A percentile compares a stretch with the other conserved stretches of the same genome.
phyloP scores from a whole-genome alignment of 306 rosid genomes.

The Lupinus albus region DNA sequence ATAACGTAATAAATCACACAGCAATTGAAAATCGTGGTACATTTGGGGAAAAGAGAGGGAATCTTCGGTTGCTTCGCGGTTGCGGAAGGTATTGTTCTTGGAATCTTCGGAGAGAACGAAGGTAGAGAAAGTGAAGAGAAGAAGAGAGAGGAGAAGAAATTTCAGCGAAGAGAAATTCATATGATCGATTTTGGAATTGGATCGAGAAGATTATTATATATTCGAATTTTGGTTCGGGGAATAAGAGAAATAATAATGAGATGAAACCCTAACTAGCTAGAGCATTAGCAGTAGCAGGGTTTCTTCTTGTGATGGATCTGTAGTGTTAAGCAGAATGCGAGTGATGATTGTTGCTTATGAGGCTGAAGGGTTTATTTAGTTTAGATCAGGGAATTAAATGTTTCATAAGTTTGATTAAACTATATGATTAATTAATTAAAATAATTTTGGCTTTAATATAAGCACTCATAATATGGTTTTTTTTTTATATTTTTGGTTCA shows the following conservation, averaged over 20 bases:
- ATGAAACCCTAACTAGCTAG: constrained; percentile 46
- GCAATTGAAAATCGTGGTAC: constrained; percentile 42
- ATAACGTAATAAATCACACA: not conserved
- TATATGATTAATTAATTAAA: no score
- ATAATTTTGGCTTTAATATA: no score
- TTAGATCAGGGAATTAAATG: no score
- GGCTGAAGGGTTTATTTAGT: not conserved
- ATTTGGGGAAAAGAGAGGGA: constrained; percentile 75
- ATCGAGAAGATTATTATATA: not conserved
- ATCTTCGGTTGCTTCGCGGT: constrained; percentile 90
- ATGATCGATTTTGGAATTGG: constrained; percentile 38
- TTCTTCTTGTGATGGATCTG: constrained; percentile 10
- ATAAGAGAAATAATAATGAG: not conserved
- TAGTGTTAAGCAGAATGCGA: no score
- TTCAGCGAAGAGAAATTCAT: constrained; percentile 60
- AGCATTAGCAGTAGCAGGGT: constrained; percentile 35
- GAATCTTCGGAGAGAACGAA: constrained; percentile 58
- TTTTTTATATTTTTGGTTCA: no score
- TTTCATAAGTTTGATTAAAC: no score
- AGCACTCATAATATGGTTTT: no score
- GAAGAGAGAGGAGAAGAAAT: constrained; percentile 48
- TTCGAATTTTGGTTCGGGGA: no score
- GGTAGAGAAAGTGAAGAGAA: constrained; percentile 46
- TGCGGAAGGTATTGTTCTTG: constrained; percentile 69
- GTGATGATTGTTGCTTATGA: not conserved